Base-by-base conservation (phyloP, 2,329 filamentous ascomycete genomes). In the Colletotrichum camelliae region DNA sequence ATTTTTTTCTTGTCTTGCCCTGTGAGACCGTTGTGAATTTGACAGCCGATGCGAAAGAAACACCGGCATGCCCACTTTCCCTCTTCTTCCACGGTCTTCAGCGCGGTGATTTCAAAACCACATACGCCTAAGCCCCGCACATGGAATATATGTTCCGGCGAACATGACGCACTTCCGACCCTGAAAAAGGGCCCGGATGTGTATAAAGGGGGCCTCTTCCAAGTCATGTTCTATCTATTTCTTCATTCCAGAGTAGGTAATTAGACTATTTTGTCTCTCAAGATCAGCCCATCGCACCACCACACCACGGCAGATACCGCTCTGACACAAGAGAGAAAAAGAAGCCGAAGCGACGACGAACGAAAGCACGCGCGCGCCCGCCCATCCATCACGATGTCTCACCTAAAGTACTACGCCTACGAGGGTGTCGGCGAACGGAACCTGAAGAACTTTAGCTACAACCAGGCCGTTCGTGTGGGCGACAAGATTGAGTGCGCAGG, bases 391-490 rank as follows among this genome's bases (percentile, higher is more conserved):
- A 67, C 39, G 10, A 84, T 84, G 82, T 82, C 82, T 35, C 78
- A 80, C 13, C 78, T 84, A 6, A 78, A 78, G 70, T 85, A 83
- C 70, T 82, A 79, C 72, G 76, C 79, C 72, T 86, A 86, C 72
- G 79, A 80, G 3, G 82, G 80, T 9, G 79, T 79, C n/a, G 83
- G 82, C 16, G 74, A 86, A 64, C 75, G 77, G 13, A 83, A 79
- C 29, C 61, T 78, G 7, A 60, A 86, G 35, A 78, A 79, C 0
- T 84, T 83, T 61, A 67, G 78, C 65, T 89, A 89, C 80, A 87
- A 80, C 77, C 88, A 90, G 74, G 86, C 87, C 3, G 86, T 89
- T 16, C 86, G 88, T 2, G 80, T 90, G 12, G 88, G 86, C 2
- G 84, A 90, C 79, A 80, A 81, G 4, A 89, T 90, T 58, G 84